Base-by-base conservation (phyloP, 306 rosid species). In the Pyrus communis region DNA sequence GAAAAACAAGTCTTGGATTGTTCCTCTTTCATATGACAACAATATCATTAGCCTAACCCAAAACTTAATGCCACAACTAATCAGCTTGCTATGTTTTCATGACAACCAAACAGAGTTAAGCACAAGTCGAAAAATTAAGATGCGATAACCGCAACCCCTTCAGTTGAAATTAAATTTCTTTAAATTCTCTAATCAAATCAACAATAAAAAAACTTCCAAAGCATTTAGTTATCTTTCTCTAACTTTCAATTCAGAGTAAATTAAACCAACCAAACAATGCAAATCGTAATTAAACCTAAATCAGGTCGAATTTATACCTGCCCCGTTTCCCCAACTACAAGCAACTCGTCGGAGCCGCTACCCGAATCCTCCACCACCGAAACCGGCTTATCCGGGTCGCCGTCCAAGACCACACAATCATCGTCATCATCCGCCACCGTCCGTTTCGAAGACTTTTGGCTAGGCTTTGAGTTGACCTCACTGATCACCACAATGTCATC, bases 271-370 rank as follows among this genome's bases (percentile, higher is more conserved):
- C 35, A 60, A 22, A 22, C 19, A 7, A 59, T 2, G 59, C 4
- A 14, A 19, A 25, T 49, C 19, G 1, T 14, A 45, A 7, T 0
- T 11, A 30, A 57, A 62, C 12, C 45, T 1, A 30, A 31, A 58
- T 13, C 9, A 19, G 23, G 21, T 31, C 11, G 4, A 4, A 4
- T 55, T n/a, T 27, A 31, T 79, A 93, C 97, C 91, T 84, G 96
- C 68, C 97, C 94, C 87, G 87, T 93, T 82, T 89, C 93, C 49
- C 91, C 96, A 61, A 93, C 87, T 5, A 93, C 81, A 72, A 84
- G 71, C 85, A 90, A 79, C 75, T 93, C 96, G 15, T 90, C 96
- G 7, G 92, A 89, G 71, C 71, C 89, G 35, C 52, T 74, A 23
- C 59, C 40, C 22, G 77, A 75, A 45, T 85, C 90, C 8, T 67